Conservation (phyloP, 371 early-diverging fungal genomes). For the Syncephalastrum racemosum region DNA sequence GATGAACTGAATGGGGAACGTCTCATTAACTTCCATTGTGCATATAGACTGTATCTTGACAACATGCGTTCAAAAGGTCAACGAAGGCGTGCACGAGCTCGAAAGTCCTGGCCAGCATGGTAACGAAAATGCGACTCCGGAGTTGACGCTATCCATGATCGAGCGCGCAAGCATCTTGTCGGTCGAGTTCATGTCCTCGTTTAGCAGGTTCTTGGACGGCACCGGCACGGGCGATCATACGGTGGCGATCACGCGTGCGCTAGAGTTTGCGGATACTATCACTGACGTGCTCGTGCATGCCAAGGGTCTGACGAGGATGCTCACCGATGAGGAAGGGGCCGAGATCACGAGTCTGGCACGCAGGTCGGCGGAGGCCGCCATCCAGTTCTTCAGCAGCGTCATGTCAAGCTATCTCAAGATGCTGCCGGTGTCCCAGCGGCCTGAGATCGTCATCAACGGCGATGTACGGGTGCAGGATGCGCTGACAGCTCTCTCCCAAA, state of each 20-base stretch:
- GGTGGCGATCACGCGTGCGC: constrained; percentile 79
- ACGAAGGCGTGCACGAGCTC: constrained; percentile 83
- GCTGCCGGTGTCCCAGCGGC: constrained; percentile 67
- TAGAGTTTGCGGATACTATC: constrained; percentile 78
- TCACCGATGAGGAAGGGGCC: constrained; percentile 79
- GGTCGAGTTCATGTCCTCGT: constrained; percentile 73
- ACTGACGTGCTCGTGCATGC: constrained; percentile 79
- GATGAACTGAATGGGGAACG: background rate
- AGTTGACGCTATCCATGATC: constrained; percentile 85
- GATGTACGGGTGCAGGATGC: constrained; percentile 75
- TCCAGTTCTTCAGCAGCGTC: constrained; percentile 80
- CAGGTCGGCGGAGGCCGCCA: constrained; percentile 61
- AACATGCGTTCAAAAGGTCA: constrained; percentile 81
- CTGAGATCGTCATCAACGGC: constrained; percentile 70
- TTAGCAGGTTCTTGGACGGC: constrained; percentile 71
- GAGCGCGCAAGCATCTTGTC: constrained; percentile 81
- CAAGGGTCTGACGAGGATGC: constrained; percentile 87
- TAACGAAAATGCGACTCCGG: constrained; percentile 87
- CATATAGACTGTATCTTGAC: constrained; percentile 78
- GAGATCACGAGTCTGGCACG: constrained; percentile 68
- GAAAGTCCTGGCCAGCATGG: constrained; percentile 79
- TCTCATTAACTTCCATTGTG: background rate
- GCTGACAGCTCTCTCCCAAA: constrained; percentile 66
- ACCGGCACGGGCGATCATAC: constrained; percentile 76
- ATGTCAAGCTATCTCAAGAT: constrained; percentile 74